phyloP scores from a whole-genome alignment of 306 rosid genomes.

The cucumber (Cucumis sativus) region DNA sequence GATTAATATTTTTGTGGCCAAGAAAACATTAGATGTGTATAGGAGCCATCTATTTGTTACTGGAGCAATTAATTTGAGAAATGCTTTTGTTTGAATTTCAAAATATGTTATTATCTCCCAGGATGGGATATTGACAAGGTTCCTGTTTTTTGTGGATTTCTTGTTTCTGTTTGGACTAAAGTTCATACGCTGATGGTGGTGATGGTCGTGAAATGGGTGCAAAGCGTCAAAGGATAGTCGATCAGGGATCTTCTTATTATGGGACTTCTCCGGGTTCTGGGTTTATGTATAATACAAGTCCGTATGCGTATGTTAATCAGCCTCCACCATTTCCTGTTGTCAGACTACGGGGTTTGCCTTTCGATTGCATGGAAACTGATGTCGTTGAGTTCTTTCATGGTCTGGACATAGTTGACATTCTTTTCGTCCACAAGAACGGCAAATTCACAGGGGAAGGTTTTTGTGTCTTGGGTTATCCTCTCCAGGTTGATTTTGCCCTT shows the following conservation, averaged over 20 bases:
- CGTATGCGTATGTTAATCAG: conserved; percentile 67
- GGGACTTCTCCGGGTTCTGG: conserved; percentile 66
- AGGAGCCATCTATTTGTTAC: not conserved
- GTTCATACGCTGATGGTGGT: conserved; percentile 52
- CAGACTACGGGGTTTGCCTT: conserved; percentile 82
- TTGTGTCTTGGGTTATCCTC: conserved; percentile 86
- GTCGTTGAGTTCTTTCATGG: conserved; percentile 93
- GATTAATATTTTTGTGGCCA: not conserved
- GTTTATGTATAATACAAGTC: conserved; percentile 63
- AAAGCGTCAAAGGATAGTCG: conserved; percentile 75
- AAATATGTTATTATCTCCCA: not conserved
- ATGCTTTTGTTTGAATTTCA: not conserved
- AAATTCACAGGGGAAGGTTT: conserved; percentile 86
- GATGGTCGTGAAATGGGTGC: conserved; percentile 94
- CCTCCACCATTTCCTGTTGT: conserved; percentile 89
- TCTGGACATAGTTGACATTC: conserved; percentile 80
- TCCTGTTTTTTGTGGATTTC: conserved; percentile 6
- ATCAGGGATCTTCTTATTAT: conserved; percentile 70
- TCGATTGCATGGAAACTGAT: conserved; percentile 77
- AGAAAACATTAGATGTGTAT: not conserved
- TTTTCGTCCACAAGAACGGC: conserved; percentile 67
- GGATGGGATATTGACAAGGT: conserved; percentile 15
- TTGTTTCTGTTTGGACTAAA: conserved; percentile 17
- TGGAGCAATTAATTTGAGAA: not conserved
- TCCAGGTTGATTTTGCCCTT: conserved; percentile 91